Conservation (phyloP, 371 early-diverging fungal genomes). For the Mortierella sp. region DNA sequence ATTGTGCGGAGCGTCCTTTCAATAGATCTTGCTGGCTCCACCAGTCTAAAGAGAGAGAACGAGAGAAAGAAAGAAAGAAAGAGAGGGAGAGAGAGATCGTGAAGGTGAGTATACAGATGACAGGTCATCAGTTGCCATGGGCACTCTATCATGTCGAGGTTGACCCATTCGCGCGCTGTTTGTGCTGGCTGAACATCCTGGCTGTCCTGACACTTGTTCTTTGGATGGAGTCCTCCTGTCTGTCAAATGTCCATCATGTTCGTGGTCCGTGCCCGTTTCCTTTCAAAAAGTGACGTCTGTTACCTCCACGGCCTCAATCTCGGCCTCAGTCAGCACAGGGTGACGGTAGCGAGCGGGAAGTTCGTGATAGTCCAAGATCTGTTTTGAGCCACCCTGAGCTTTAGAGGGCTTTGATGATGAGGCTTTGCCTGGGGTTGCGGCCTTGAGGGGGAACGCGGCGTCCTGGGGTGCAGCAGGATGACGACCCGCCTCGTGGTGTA, state of each 20-base stretch:
- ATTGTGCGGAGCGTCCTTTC: neutral
- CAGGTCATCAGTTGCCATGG: too few species aligned
- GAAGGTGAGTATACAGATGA: too few species aligned
- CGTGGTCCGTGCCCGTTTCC: too few species aligned
- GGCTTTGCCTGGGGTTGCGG: constrained; percentile 5
- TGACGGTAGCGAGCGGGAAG: constrained; percentile 58
- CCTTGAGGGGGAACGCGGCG: constrained; percentile 36
- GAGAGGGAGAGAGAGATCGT: too few species aligned
- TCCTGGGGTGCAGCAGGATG: constrained; percentile 47
- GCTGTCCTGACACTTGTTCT: too few species aligned
- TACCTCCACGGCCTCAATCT: constrained; percentile 65
- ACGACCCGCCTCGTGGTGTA: constrained; percentile 30
- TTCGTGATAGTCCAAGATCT: constrained; percentile 52
- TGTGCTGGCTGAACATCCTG: too few species aligned
- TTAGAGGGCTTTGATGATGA: constrained; percentile 28
- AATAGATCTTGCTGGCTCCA: constrained; percentile 31
- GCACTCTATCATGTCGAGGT: too few species aligned
- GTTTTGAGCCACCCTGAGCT: constrained; percentile 24
- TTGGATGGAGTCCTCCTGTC: too few species aligned
- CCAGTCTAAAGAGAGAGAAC: constrained; percentile 14
- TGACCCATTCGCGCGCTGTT: too few species aligned
- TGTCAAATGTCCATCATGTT: too few species aligned
- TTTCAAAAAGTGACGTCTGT: neutral
- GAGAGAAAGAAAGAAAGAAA: neutral
- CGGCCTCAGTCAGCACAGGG: constrained; percentile 54